phyloP scores from a whole-genome alignment of 257 asterid species.

The Cruciata laevipes region DNA sequence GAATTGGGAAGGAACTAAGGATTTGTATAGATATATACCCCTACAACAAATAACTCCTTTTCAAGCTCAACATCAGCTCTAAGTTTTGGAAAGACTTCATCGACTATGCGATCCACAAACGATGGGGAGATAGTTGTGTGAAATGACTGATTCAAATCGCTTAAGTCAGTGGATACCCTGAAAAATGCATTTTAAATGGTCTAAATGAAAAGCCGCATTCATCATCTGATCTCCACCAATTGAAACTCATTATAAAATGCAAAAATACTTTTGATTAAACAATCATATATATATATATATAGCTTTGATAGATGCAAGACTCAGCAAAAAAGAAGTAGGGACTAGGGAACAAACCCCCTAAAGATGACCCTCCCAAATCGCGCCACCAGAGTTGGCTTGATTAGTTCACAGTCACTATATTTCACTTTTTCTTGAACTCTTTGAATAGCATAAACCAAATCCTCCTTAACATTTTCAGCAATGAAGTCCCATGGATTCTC shows the following conservation, averaged over 20 bases:
- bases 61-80: conserved; percentile 23
- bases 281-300: too few species aligned
- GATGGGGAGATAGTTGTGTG: conserved; percentile 31
- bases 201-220: too few species aligned
- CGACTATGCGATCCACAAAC: conserved; percentile 28
- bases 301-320: too few species aligned
- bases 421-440: conserved; percentile 26
- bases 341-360: conserved; percentile 36
- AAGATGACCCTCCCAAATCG: conserved; percentile 39
- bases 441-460: conserved; percentile 31
- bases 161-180: conserved; percentile 26
- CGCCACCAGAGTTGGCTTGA: conserved; percentile 32
- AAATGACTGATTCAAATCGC: conserved; percentile 16
- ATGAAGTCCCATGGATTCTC: conserved; percentile 31
- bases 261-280: too few species aligned
- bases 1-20: too few species aligned
- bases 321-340: neutral
- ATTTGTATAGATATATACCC: conserved; percentile 22
- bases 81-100: conserved; percentile 22
- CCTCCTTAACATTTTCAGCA: conserved; percentile 30
- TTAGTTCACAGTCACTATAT: conserved; percentile 17
- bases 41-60: conserved; percentile 33
- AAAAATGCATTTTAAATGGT: conserved; percentile 3
- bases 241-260: too few species aligned
- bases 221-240: too few species aligned